These are phyloP conservation scores for Didymella exigua DNA, from an alignment of 2,329 filamentous ascomycete genomes.

Conservation along the genomic window DNA sequence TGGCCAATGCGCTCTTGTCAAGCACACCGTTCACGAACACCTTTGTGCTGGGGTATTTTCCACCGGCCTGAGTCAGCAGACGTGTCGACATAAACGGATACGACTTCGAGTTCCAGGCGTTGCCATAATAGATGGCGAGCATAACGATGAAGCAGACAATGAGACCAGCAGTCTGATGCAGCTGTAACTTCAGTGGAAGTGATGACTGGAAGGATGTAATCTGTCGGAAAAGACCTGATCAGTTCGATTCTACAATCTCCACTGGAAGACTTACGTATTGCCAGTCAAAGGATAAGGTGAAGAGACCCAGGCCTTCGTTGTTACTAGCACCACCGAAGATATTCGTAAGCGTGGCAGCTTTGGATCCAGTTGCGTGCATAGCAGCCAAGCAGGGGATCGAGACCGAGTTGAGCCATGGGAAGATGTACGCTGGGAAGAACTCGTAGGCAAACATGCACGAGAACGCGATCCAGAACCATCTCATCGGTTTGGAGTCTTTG, in stretches of 20 bases:
- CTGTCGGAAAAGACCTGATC: not conserved
- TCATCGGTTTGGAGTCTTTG: slow-evolving; percentile 21
- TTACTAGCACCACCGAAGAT: slow-evolving; percentile 22
- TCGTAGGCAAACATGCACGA: slow-evolving; percentile 24
- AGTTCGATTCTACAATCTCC: not conserved
- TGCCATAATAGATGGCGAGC: slow-evolving; percentile 23
- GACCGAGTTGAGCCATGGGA: slow-evolving; percentile 24
- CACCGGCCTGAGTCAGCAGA: slow-evolving; percentile 17
- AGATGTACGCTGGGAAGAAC: slow-evolving; percentile 26
- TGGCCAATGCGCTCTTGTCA: slow-evolving; percentile 19
- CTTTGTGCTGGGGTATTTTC: slow-evolving; percentile 15
- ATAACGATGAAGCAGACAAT: slow-evolving; percentile 19
- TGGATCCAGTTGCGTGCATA: slow-evolving; percentile 21
- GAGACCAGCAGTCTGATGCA: slow-evolving; percentile 19
- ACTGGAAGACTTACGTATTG: slow-evolving; percentile 16
- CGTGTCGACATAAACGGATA: slow-evolving; percentile 25
- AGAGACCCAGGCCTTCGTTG: slow-evolving; percentile 22
- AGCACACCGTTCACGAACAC: slow-evolving; percentile 21
- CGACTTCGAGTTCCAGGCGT: slow-evolving; percentile 20
- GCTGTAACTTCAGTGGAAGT: slow-evolving; percentile 21
- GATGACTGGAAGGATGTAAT: slow-evolving; percentile 25
- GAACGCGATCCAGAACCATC: slow-evolving; percentile 27
- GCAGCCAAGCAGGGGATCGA: slow-evolving; percentile 24
- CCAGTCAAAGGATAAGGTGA: slow-evolving; percentile 22
- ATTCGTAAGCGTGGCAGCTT: slow-evolving; percentile 19